A percentile compares a stretch with the other conserved stretches of the same genome.
These are phyloP conservation scores for Fusarium sp. DNA, from an alignment of 2,329 filamentous ascomycete genomes.

Conservation along the genomic window DNA sequence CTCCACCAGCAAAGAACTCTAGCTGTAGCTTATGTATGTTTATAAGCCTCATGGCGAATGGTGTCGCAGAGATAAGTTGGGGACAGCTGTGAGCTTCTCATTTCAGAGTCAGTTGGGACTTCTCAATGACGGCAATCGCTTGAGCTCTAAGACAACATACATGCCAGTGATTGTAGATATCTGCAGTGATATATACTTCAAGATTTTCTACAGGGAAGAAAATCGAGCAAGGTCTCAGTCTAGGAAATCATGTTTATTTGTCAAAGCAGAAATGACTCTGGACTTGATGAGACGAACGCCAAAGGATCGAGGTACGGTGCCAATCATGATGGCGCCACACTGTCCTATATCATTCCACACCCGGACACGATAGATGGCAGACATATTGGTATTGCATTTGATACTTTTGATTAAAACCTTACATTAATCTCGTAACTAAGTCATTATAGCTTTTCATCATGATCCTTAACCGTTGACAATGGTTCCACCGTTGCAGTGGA, in stretches of 20 bases:
- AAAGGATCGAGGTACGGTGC: not conserved
- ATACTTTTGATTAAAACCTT: not conserved
- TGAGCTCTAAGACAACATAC: no score
- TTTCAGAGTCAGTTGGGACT: not conserved
- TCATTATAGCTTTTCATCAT: not conserved
- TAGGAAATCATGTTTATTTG: not conserved
- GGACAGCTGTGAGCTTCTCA: not conserved
- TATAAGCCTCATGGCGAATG: constrained; percentile 45
- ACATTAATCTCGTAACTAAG: not conserved
- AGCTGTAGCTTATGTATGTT: constrained; percentile 45
- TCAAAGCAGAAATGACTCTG: not conserved
- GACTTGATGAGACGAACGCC: not conserved
- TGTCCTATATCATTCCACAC: not conserved
- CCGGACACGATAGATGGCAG: not conserved
- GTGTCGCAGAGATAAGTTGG: not conserved
- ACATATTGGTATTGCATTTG: not conserved
- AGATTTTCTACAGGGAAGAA: not conserved
- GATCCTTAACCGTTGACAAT: constrained; percentile 63
- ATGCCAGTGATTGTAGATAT: not conserved
- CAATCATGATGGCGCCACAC: fast-evolving
- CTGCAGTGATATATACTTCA: not conserved
- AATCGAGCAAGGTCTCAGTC: not conserved
- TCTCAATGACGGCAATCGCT: no score
- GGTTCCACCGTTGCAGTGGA: constrained; percentile 68
- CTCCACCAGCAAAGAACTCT: constrained; percentile 37